These are phyloP conservation scores for Batkoa obscura DNA, from an alignment of 371 early-diverging fungal species.

Conservation along the genomic window DNA sequence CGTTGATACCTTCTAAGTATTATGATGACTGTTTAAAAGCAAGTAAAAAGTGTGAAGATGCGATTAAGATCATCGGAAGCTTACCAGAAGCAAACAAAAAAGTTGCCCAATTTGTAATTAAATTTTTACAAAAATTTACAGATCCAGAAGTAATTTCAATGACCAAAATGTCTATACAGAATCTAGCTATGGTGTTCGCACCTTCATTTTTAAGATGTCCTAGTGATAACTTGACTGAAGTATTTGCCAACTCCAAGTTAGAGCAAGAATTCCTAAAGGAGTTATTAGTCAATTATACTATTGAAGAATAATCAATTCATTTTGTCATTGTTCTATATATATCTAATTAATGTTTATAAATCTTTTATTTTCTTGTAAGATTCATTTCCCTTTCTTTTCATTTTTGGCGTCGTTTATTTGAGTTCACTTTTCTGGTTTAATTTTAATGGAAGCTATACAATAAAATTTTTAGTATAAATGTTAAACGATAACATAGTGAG, in stretches of 20 bases:
- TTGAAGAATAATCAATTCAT: no score
- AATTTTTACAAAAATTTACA: conserved; percentile 69
- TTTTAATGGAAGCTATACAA: no score
- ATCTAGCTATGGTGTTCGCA: conserved; percentile 94
- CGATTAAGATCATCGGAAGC: conserved; percentile 33
- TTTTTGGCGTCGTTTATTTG: no score
- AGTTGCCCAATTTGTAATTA: conserved; percentile 57
- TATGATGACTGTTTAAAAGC: conserved; percentile 47
- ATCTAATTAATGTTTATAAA: no score
- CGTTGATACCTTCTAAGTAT: conserved; percentile 64
- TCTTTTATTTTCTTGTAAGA: no score
- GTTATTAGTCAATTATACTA: neutral
- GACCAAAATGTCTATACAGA: conserved; percentile 76
- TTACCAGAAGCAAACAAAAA: conserved; percentile 55
- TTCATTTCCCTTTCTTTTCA: no score
- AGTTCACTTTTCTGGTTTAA: no score
- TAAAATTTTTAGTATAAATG: no score
- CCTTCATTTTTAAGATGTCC: conserved; percentile 86
- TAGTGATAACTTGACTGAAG: conserved; percentile 11
- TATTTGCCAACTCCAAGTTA: conserved; percentile 3
- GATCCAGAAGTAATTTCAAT: conserved; percentile 35
- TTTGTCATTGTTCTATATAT: no score
- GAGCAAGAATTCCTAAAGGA: conserved; percentile 3
- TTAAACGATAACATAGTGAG: no score
- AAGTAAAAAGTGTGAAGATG: conserved; percentile 28